phyloP scores from a whole-genome alignment of 2,329 filamentous ascomycete species.

The Neophaeococcomyces aloes region DNA sequence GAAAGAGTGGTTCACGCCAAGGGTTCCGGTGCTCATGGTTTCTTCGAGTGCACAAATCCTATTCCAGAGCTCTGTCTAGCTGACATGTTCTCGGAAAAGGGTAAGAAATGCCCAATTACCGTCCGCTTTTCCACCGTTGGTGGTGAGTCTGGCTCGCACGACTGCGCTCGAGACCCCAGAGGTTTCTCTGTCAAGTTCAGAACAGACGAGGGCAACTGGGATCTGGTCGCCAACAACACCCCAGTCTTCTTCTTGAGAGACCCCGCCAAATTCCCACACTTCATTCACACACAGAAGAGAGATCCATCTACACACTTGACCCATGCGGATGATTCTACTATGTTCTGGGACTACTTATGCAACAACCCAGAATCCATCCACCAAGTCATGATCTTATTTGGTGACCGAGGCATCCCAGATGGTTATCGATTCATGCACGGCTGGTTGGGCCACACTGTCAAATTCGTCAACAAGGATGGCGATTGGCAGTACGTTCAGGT shows the following conservation, averaged over 20 bases:
- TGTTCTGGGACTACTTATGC: slow-evolving; percentile 37
- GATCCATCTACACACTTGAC: slow-evolving; percentile 45
- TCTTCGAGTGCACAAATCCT: slow-evolving; percentile 35
- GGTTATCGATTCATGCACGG: slow-evolving; percentile 48
- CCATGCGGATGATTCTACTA: slow-evolving; percentile 28
- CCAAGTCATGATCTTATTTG: slow-evolving; percentile 45
- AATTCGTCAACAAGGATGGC: slow-evolving; percentile 44
- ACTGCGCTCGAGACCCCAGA: slow-evolving; percentile 60
- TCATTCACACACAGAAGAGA: slow-evolving; percentile 50
- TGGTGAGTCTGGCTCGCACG: slow-evolving; percentile 60
- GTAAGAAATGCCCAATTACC: slow-evolving; percentile 58
- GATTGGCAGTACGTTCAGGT: slow-evolving; percentile 45
- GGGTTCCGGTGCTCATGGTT: slow-evolving; percentile 30
- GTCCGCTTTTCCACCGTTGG: slow-evolving; percentile 67
- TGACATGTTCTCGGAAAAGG: slow-evolving; percentile 46
- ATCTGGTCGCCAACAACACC: slow-evolving; percentile 63
- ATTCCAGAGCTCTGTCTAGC: slow-evolving; percentile 40
- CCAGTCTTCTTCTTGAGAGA: slow-evolving; percentile 57
- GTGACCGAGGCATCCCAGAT: slow-evolving; percentile 45
- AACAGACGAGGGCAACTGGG: slow-evolving; percentile 64
- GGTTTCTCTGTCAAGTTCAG: slow-evolving; percentile 66
- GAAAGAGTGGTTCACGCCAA: slow-evolving; percentile 38
- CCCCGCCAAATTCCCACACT: slow-evolving; percentile 53
- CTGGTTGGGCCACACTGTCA: slow-evolving; percentile 43
- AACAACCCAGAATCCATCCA: slow-evolving; percentile 46